A percentile compares a stretch with the other conserved stretches of the same genome.
Evolutionary conservation across 306 rosid genomes (phyloP).

Genomic region (Malus domestica): DNA sequence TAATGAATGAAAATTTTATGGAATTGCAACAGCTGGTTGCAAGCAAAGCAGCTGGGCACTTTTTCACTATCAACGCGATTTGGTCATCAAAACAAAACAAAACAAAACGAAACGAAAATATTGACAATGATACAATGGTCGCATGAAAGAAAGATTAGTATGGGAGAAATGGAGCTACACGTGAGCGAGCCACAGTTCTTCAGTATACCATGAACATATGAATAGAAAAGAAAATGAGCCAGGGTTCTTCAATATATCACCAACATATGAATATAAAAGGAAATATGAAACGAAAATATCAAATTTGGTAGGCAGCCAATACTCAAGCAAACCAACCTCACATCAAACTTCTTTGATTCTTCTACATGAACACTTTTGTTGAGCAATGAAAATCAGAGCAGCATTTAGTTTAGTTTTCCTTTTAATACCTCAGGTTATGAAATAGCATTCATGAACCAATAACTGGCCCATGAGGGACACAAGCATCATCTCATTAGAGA

Average conservation of each 20-base stretch:
- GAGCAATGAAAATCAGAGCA: neutral
- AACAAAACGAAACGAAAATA: no score
- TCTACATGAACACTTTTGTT: neutral
- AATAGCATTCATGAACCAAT: neutral
- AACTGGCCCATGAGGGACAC: neutral
- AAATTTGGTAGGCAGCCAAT: neutral
- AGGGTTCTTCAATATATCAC: no score
- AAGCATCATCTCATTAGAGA: neutral
- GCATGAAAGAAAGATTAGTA: no score
- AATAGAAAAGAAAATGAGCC: neutral
- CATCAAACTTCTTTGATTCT: neutral
- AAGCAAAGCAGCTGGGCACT: no score
- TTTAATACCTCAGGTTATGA: neutral
- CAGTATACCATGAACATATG: neutral
- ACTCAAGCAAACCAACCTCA: neutral
- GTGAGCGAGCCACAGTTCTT: neutral
- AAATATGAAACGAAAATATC: neutral
- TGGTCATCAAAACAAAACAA: no score
- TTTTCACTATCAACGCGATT: no score
- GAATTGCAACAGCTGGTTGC: no score
- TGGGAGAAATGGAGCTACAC: neutral
- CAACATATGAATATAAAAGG: neutral
- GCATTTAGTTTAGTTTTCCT: neutral
- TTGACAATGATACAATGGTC: no score
- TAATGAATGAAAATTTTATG: neutral